Base-by-base conservation (phyloP, 495 filamentous ascomycete genomes). In the Aspergillus homomorphus region DNA sequence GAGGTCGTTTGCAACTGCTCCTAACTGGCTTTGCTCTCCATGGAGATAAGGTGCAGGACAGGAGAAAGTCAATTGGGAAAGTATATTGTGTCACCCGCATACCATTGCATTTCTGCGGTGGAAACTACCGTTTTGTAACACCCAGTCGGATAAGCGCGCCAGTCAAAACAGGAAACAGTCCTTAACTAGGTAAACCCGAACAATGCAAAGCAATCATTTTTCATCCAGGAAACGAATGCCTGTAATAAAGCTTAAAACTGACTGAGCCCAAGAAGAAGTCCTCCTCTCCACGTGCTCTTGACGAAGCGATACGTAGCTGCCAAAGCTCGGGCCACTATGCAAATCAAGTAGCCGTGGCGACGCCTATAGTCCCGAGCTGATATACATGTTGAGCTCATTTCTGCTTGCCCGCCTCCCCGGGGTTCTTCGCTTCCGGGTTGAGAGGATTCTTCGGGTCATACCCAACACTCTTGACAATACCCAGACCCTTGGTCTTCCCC, bases 401-500 rank as follows among this genome's bases (percentile, higher is more conserved):
- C 24, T 57, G 20, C 30, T 51, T 55, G 26, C 48, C 12, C 43
- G 53, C 57, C 22, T 57, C 66, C 21, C 62, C 55, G 18, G 61
- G 62, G 49, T 61, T 62, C 51, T 68, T 68, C 9, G 62, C 52
- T 41, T 80, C 72, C 16, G 78, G 76, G 54, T 80, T 83, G 54
- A 89, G 65, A 20, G 85, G 84, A 20, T 85, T 74, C 0, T 62
- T 63, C 0, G 84, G 74, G 70, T 98, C 92, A 73, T 97, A 98
- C 4, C 92, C 93, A 1, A 98, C 79, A 50, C 84, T 82, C 70
- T 95, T 98, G 42, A 98, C 92, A 62, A 98, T 97, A 0, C 94
- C 94, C 5, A 98, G 74, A 0, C 94, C 94, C 78, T 96, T 98
- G 0, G 94, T 98, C 53, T 95, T 82, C 0, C 94, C 94, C 73